Evolutionary conservation across 768 basidiomycete species (phyloP).

Genomic region (Paxillus ammoniavirescens): DNA sequence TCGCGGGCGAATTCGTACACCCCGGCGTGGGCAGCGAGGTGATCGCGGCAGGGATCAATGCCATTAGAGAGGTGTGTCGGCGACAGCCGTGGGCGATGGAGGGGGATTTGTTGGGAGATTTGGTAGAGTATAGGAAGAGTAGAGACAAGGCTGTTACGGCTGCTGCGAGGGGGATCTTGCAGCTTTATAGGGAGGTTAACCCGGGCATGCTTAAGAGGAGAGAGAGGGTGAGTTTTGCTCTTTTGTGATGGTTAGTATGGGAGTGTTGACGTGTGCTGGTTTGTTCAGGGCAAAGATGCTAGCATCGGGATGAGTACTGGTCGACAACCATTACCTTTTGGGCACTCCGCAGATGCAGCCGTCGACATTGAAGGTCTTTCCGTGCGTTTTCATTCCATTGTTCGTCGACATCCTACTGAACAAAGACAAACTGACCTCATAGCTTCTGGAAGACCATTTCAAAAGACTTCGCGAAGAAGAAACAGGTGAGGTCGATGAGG

Average conservation of each 20-base stretch:
- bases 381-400: slow-evolving; percentile 43
- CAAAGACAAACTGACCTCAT: background rate
- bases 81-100: slow-evolving; percentile 98
- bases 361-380: slow-evolving; percentile 88
- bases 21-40: slow-evolving; percentile 96
- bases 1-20: slow-evolving; percentile 95
- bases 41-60: slow-evolving; percentile 94
- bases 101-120: slow-evolving; percentile 86
- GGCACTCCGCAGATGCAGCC: slow-evolving; percentile 70
- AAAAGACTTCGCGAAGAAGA: slow-evolving; percentile 66
- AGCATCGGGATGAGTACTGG: slow-evolving; percentile 70
- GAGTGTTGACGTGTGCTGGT: slow-evolving; percentile 7
- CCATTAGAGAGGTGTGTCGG: slow-evolving; percentile 91
- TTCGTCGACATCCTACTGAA: background rate
- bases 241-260: background rate
- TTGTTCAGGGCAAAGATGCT: slow-evolving; percentile 81
- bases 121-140: slow-evolving; percentile 94
- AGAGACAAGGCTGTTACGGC: slow-evolving; percentile 90
- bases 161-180: slow-evolving; percentile 84
- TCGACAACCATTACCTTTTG: slow-evolving; percentile 73
- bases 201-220: slow-evolving; percentile 87
- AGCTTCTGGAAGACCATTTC: slow-evolving; percentile 90
- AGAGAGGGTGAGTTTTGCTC: slow-evolving; percentile 57
- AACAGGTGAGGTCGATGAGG: slow-evolving; percentile 52
- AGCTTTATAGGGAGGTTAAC: slow-evolving; percentile 94